Percentiles rank a stretch among this genome's conserved stretches.
Evolutionary conservation across 2,329 filamentous ascomycete species (phyloP).

Genomic region (Fusarium torreyae): DNA sequence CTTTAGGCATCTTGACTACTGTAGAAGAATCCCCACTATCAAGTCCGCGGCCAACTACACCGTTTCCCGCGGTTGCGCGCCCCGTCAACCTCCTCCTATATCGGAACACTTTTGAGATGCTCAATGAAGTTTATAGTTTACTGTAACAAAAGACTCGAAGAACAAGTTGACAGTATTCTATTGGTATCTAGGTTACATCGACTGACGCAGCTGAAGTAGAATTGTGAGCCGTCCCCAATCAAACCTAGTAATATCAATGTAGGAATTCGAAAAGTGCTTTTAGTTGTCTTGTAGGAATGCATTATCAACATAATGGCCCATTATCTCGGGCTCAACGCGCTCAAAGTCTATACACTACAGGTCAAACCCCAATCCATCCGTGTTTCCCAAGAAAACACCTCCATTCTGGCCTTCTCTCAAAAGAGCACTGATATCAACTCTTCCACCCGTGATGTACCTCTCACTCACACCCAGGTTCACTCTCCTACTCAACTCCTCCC

Average conservation of each 20-base stretch:
- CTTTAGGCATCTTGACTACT: not conserved
- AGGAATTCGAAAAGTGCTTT: constrained; percentile 6
- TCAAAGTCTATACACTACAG: constrained; percentile 38
- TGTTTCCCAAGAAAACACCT: constrained; percentile 55
- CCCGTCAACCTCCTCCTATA: not conserved
- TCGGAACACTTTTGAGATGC: too few relatives aligned
- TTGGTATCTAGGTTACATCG: too few relatives aligned
- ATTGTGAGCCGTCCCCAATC: not conserved
- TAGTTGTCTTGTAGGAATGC: constrained; percentile 2
- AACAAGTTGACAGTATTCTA: too few relatives aligned
- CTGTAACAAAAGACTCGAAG: not conserved
- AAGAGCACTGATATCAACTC: constrained; percentile 85
- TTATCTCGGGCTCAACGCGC: not conserved
- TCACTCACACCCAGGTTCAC: constrained; percentile 92
- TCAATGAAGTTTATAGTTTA: not conserved
- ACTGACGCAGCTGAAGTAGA: not conserved
- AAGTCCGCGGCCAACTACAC: constrained; percentile 11
- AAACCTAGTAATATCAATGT: not conserved
- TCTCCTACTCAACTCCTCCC: constrained; percentile 76
- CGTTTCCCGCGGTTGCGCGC: constrained; percentile 28
- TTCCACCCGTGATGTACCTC: constrained; percentile 84
- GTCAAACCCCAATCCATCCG: constrained; percentile 58
- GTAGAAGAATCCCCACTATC: not conserved
- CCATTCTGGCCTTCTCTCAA: constrained; percentile 71
- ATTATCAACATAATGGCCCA: not conserved